Percentiles rank a stretch among this genome's conserved stretches.
Conservation (phyloP, 2,329 filamentous ascomycete species). For the Fusarium virguliforme region DNA sequence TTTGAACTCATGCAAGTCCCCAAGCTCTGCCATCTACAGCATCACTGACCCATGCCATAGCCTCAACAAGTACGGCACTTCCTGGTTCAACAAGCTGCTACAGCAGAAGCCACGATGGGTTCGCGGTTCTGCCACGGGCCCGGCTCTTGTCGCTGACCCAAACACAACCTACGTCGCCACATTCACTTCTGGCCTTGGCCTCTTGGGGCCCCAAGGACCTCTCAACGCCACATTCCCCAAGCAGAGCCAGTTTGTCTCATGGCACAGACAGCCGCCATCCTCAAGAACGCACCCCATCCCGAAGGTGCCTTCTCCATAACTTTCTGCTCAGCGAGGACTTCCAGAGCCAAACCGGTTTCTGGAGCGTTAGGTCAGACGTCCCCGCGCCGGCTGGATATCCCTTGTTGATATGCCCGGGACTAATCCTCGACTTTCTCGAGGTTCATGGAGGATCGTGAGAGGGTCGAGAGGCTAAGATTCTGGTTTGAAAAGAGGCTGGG, state of each 20-base stretch:
- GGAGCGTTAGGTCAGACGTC: constrained; percentile 58
- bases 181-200: constrained; percentile 52
- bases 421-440: constrained; percentile 56
- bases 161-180: constrained; percentile 52
- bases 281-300: constrained; percentile 64
- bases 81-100: constrained; percentile 62
- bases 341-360: constrained; percentile 51
- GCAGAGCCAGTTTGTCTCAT: constrained; percentile 61
- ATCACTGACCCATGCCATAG: constrained; percentile 27
- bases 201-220: constrained; percentile 4
- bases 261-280: constrained; percentile 64
- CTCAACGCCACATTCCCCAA: constrained; percentile 53
- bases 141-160: constrained; percentile 52
- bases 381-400: constrained; percentile 50
- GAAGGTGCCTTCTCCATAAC: constrained; percentile 66
- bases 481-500: constrained; percentile 62
- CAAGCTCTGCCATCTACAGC: neutral
- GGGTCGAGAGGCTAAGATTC: constrained; percentile 60
- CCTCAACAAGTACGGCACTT: constrained; percentile 57
- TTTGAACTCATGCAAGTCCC: constrained; percentile 63
- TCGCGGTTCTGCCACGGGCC: constrained; percentile 64
- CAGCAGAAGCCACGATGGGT: constrained; percentile 67
- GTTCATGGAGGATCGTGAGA: constrained; percentile 61
- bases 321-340: constrained; percentile 62
- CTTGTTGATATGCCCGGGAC: constrained; percentile 47